A percentile compares a stretch with the other conserved stretches of the same genome.
Evolutionary conservation across 441 rosid genomes (phyloP).

Genomic region (Daphne laureola): DNA sequence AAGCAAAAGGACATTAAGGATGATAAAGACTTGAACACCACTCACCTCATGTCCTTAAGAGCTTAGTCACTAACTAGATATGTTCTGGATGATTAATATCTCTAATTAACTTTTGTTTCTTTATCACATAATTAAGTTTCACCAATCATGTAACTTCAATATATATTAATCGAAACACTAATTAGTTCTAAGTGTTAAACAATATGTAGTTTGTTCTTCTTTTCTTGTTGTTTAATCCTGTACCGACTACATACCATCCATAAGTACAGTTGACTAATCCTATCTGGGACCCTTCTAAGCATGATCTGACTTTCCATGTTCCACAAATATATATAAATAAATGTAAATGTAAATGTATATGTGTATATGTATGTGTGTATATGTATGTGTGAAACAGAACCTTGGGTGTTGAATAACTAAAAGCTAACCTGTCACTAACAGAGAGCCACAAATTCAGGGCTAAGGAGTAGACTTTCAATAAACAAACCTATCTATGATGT

Average conservation of each 20-base stretch:
- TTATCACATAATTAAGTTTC: no score
- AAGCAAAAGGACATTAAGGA: no score
- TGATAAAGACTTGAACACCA: no score
- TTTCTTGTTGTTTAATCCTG: constrained; percentile 18
- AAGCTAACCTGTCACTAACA: no score
- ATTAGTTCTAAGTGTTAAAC: no score
- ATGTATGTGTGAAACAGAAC: no score
- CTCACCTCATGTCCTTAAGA: no score
- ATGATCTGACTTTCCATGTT: constrained; percentile 8
- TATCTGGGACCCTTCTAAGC: not conserved
- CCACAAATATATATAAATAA: constrained; percentile 6
- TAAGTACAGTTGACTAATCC: constrained; percentile 17
- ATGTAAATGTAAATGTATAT: constrained; percentile 3
- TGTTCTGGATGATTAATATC: no score
- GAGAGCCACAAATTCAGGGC: constrained; percentile 31
- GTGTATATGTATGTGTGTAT: no score
- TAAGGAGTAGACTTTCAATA: constrained; percentile 12
- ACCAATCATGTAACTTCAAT: not conserved
- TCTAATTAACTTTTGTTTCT: no score
- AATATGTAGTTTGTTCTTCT: not conserved
- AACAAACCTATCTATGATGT: constrained; percentile 8
- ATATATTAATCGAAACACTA: not conserved
- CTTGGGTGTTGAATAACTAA: no score
- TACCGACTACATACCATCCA: constrained; percentile 24
- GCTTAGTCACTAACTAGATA: no score